Conservation (phyloP, 805 yeast genomes). For the Wickerhamiella alocasiicola region DNA sequence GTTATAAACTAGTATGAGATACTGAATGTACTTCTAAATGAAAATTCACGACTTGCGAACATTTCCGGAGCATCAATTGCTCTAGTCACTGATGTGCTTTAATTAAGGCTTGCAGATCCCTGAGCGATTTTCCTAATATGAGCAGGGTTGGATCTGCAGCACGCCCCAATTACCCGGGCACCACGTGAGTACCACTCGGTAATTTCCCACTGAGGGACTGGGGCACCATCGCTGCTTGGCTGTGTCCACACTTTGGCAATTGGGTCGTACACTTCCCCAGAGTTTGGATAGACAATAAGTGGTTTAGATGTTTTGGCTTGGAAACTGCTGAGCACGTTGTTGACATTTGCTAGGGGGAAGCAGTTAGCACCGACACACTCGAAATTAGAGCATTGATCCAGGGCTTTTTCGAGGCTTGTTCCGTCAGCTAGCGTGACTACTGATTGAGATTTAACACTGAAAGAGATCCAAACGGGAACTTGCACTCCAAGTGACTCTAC, state of each 20-base stretch:
- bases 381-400: constrained; percentile 22
- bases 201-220: constrained; percentile 28
- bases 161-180: constrained; percentile 55
- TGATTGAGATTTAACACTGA: constrained; percentile 32
- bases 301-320: constrained; percentile 23
- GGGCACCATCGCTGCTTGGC: constrained; percentile 11
- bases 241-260: constrained; percentile 33
- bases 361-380: constrained; percentile 53
- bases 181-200: constrained; percentile 33
- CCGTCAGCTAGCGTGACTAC: constrained; percentile 10
- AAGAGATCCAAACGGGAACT: constrained; percentile 36
- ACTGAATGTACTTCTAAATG: too few relatives aligned
- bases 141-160: constrained; percentile 56
- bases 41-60: too few relatives aligned
- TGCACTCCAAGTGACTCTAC: constrained; percentile 24
- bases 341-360: constrained; percentile 36
- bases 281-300: constrained; percentile 57
- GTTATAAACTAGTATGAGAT: too few relatives aligned
- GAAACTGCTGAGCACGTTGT: constrained; percentile 28
- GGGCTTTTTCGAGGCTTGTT: not conserved
- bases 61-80: too few relatives aligned
- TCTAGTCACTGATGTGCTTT: too few relatives aligned
- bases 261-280: constrained; percentile 55
- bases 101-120: not conserved
- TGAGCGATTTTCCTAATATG: constrained; percentile 25